Conservation (phyloP, 1,284 basidiomycete species). For the Fistulinella cinereoalba region DNA sequence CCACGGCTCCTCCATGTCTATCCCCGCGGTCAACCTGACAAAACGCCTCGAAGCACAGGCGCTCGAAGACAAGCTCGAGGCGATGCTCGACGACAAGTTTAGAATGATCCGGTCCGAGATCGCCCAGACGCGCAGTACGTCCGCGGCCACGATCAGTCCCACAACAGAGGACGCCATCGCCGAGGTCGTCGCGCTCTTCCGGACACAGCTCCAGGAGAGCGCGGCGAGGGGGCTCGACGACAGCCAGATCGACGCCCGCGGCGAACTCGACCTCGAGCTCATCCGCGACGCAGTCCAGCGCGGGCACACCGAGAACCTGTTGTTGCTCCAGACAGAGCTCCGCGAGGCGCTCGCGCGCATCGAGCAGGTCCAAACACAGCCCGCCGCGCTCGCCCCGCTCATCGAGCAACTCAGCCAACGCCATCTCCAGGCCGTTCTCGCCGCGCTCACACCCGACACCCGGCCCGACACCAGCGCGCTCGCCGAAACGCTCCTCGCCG, state of each 20-base stretch:
- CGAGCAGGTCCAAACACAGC: constrained; percentile 28
- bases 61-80: constrained; percentile 56
- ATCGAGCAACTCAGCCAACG: constrained; percentile 41
- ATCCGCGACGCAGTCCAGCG: constrained; percentile 68
- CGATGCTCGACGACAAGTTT: constrained; percentile 66
- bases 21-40: constrained; percentile 52
- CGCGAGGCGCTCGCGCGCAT: constrained; percentile 42
- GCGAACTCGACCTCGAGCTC: constrained; percentile 73
- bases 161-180: constrained; percentile 57
- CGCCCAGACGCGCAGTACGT: constrained; percentile 17
- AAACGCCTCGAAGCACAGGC: constrained; percentile 57
- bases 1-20: constrained; percentile 37
- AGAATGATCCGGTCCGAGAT: constrained; percentile 48
- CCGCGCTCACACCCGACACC: constrained; percentile 58
- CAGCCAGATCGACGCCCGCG: constrained; percentile 64
- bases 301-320: constrained; percentile 58
- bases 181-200: constrained; percentile 66
- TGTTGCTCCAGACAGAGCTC: constrained; percentile 58
- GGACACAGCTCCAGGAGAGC: constrained; percentile 61
- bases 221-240: constrained; percentile 59
- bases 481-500: constrained; percentile 55
- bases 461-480: constrained; percentile 53
- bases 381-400: too few species aligned
- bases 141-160: constrained; percentile 36
- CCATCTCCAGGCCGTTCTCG: constrained; percentile 55